Base-by-base conservation (phyloP, 805 yeast genomes). In the Saturnispora zaruensis region DNA sequence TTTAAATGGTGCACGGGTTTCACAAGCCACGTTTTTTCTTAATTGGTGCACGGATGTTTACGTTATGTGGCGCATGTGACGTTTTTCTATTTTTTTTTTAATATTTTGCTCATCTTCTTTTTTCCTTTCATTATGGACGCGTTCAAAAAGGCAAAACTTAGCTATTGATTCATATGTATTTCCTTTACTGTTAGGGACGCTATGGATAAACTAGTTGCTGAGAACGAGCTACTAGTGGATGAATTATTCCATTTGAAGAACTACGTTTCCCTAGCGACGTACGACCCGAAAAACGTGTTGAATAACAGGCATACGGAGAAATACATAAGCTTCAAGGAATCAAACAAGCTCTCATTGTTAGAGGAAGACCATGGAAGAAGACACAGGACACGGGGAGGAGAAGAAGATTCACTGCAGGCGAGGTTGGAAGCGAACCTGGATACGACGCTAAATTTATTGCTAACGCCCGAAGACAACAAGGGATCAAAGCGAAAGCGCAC, bases 191-290 rank as follows among this genome's bases (percentile, higher is more conserved):
- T 23, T 7, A 23, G 41, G 42, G 7, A 38, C 40, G 21, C 18
- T 11, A 46, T 46, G 49, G 49, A 46, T 16, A 30, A 36, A 25
- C n/a, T 41, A 16, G 41, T 28, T 24, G 50, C 50, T 6, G 66
- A 72, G 36, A 78, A 77, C 60, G 77, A 76, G 46, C 47, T 75
- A 5, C 62, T 77, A 24, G 68, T 78, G 0, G 78, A 79, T 53
- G 89, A 84, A 59, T 65, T 84, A 18, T 83, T 78, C 57, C 87
- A 84, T 59, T 64, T 84, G 25, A 67, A 72, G 50, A 78, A 81
- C 55, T 84, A 75, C 59, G 77, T 79, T 20, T 79, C 87, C 0
- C 61, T 83, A 41, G 77, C 74, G 0, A 78, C 77, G 18, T 84
- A 81, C 76, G 76, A 82, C 54, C 56, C 56, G 3, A 24, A 33